Evolutionary conservation across 2,329 filamentous ascomycete species (phyloP).

Genomic region (Karstenula rhodostoma): DNA sequence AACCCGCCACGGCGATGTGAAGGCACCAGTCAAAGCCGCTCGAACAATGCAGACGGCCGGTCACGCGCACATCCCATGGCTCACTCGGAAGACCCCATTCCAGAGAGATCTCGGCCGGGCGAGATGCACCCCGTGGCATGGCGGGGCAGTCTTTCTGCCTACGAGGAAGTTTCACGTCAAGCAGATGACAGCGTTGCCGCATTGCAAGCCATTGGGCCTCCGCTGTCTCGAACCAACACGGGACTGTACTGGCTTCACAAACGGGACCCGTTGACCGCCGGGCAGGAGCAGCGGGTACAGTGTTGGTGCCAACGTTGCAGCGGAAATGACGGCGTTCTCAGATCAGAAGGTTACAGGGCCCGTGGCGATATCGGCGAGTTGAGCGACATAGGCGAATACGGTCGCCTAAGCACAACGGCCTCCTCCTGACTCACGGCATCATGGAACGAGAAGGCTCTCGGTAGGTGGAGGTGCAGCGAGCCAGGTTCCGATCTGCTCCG

Average conservation of each 20-base stretch:
- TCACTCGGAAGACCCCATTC: conserved; percentile 10
- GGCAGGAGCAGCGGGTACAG: conserved; percentile 22
- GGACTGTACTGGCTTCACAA: conserved; percentile 16
- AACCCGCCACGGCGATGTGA: conserved; percentile 11
- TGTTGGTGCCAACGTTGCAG: conserved; percentile 3
- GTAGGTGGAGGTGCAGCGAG: conserved; percentile 25
- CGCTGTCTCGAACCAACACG: conserved; percentile 9
- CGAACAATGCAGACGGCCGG: conserved; percentile 16
- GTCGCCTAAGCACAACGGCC: conserved; percentile 28
- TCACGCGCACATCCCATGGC: conserved; percentile 24
- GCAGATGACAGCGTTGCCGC: conserved; percentile 12
- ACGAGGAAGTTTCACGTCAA: conserved; percentile 31
- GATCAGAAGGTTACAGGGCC: conserved; percentile 11
- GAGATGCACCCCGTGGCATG: conserved; percentile 13
- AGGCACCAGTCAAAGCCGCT: background rate
- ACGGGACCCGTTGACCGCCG: conserved; percentile 18
- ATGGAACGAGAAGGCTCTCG: conserved; percentile 27
- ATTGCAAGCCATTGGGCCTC: conserved; percentile 27
- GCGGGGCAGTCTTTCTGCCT: conserved; percentile 21
- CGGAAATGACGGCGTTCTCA: conserved; percentile 23
- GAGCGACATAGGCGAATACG: conserved; percentile 16
- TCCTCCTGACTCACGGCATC: conserved; percentile 49
- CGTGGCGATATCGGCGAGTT: conserved; percentile 48
- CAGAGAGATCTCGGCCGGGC: conserved; percentile 23
- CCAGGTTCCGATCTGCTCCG: conserved; percentile 40